Percentiles rank a stretch among this genome's conserved stretches.
Evolutionary conservation across 331 rosid genomes (phyloP).

Genomic region (Rhamnella rubrinervis): DNA sequence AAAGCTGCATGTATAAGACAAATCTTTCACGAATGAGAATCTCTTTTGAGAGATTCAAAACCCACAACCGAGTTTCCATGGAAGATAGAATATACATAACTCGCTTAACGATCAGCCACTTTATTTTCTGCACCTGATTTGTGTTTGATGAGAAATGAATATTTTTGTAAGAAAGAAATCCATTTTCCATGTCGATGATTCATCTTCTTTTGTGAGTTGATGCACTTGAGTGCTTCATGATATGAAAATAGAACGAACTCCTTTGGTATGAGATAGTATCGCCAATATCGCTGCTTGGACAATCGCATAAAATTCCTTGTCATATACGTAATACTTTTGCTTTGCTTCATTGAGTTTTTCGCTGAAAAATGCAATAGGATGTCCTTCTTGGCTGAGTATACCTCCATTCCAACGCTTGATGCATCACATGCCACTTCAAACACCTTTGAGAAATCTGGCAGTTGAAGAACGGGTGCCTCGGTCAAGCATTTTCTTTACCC

Average conservation of each 20-base stretch:
- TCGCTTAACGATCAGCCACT: neutral
- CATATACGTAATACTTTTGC: neutral
- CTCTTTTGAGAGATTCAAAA: neutral
- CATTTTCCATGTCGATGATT: neutral
- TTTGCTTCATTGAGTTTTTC: neutral
- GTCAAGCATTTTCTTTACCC: neutral
- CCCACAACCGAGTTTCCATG: neutral
- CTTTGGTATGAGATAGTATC: neutral
- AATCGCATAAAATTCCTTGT: neutral
- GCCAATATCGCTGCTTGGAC: neutral
- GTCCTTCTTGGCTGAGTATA: neutral
- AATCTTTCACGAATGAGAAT: neutral
- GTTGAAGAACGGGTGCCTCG: neutral
- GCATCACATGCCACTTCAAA: conserved; percentile 2
- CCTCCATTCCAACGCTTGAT: neutral
- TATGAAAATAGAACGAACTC: neutral
- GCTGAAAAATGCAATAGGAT: neutral
- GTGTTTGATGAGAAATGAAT: neutral
- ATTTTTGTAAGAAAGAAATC: neutral
- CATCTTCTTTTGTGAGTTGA: neutral
- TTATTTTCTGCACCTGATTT: neutral
- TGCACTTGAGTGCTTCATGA: neutral
- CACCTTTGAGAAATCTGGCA: neutral
- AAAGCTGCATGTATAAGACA: neutral
- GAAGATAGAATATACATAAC: neutral